Percentiles rank a stretch among this genome's conserved stretches.
Evolutionary conservation across 1,284 basidiomycete genomes (phyloP).

Genomic region (Pisolithus thermaeus): DNA sequence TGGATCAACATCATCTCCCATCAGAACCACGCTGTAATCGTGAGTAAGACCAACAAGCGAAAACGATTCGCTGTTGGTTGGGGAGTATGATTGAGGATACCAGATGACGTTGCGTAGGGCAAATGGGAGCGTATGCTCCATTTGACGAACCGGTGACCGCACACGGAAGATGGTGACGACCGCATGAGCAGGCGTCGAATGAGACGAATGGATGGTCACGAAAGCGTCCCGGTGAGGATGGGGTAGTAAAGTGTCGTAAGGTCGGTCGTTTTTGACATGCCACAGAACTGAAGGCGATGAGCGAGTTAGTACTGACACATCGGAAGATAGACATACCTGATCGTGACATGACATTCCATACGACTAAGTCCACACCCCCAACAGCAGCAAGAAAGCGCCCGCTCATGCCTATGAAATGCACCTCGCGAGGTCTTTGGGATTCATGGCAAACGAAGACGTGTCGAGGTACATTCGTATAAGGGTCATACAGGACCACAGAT

Average conservation of each 20-base stretch:
- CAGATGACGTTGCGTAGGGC: constrained; percentile 45
- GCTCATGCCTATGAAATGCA: constrained; percentile 58
- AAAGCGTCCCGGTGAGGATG: constrained; percentile 57
- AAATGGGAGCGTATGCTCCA: constrained; percentile 52
- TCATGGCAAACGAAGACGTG: constrained; percentile 60
- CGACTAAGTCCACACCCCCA: constrained; percentile 47
- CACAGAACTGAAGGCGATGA: constrained; percentile 46
- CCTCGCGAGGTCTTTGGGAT: constrained; percentile 38
- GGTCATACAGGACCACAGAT: constrained; percentile 76
- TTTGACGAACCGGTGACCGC: constrained; percentile 38
- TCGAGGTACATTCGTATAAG: constrained; percentile 59
- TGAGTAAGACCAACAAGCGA: constrained; percentile 63
- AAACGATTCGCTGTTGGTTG: constrained; percentile 33
- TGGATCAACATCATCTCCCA: constrained; percentile 50
- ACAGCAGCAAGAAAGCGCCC: constrained; percentile 60
- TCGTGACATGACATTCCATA: constrained; percentile 80
- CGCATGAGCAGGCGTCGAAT: constrained; percentile 23
- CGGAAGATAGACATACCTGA: constrained; percentile 44
- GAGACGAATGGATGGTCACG: constrained; percentile 44
- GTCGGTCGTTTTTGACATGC: constrained; percentile 39
- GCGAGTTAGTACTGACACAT: constrained; percentile 8
- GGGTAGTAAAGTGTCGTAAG: constrained; percentile 42
- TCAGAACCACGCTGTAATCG: constrained; percentile 54
- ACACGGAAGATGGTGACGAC: constrained; percentile 45
- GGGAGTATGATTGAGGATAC: constrained; percentile 34